Evolutionary conservation across 441 rosid genomes (phyloP).

Genomic region (Lepidium campestre): DNA sequence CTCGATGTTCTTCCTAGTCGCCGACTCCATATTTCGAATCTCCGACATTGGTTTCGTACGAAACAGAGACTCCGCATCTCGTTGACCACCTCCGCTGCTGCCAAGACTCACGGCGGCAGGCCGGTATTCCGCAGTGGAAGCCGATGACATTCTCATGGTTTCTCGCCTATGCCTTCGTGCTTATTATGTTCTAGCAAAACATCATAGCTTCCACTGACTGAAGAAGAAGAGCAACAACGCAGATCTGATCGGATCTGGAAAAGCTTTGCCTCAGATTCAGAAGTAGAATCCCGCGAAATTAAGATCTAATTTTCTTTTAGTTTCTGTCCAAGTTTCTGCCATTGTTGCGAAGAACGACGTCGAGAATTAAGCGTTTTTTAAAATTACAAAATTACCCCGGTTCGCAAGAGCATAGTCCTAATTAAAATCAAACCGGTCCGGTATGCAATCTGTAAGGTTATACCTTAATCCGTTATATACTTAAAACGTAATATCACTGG

Average conservation of each 20-base stretch:
- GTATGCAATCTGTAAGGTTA: not conserved
- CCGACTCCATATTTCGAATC: constrained; percentile 70
- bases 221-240: not conserved
- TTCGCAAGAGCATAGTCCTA: not conserved
- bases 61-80: constrained; percentile 86
- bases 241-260: constrained; percentile 28
- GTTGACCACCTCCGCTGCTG: constrained; percentile 43
- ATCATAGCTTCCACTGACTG: constrained; percentile 7
- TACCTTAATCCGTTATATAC: no score
- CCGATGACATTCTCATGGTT: constrained; percentile 41
- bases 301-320: constrained; percentile 17
- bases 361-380: constrained; percentile 11
- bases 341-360: constrained; percentile 22
- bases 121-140: constrained; percentile 38
- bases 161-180: not conserved
- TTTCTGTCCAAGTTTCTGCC: constrained; percentile 14
- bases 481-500: no score
- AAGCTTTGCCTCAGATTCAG: constrained; percentile 23
- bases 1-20: constrained; percentile 72
- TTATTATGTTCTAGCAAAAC: constrained; percentile 10
- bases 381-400: constrained; percentile 10
- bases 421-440: constrained; percentile 1
- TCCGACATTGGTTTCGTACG: constrained; percentile 68
- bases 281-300: constrained; percentile 8
- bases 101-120: constrained; percentile 21